phyloP scores from a whole-genome alignment of 2,329 filamentous ascomycete genomes.

The Diplodia sapinea region DNA sequence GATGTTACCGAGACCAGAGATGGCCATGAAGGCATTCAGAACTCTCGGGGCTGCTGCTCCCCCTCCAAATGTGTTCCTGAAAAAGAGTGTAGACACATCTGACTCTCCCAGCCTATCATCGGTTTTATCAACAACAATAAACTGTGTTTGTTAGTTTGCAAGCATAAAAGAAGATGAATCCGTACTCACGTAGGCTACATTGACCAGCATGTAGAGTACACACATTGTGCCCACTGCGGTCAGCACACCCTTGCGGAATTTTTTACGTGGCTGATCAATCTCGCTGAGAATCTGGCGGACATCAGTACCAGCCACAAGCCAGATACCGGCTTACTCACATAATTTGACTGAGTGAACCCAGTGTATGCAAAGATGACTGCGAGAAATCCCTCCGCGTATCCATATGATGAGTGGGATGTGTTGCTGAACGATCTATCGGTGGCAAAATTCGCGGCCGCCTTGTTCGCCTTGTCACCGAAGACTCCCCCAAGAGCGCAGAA shows the following conservation, averaged over 20 bases:
- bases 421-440: constrained; percentile 37
- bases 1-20: constrained; percentile 63
- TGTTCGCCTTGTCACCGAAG: constrained; percentile 30
- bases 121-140: constrained; percentile 40
- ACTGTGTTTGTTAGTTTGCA: constrained; percentile 30
- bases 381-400: constrained; percentile 52
- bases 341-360: constrained; percentile 52
- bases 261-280: constrained; percentile 34
- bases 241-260: constrained; percentile 32
- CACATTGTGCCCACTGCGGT: constrained; percentile 35
- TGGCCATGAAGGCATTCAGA: constrained; percentile 58
- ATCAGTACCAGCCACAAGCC: neutral
- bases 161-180: neutral
- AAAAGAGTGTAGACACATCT: constrained; percentile 35
- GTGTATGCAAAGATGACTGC: constrained; percentile 51
- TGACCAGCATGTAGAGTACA: constrained; percentile 49
- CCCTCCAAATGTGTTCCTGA: constrained; percentile 38
- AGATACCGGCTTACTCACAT: constrained; percentile 17
- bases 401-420: constrained; percentile 34
- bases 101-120: neutral
- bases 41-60: constrained; percentile 43
- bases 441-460: constrained; percentile 40
- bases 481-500: constrained; percentile 35
- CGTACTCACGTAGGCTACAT: constrained; percentile 53
- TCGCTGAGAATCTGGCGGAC: constrained; percentile 45